A percentile compares a stretch with the other conserved stretches of the same genome.
phyloP scores from a whole-genome alignment of 1,139 yeast species.

The Kodamaea sp. region DNA sequence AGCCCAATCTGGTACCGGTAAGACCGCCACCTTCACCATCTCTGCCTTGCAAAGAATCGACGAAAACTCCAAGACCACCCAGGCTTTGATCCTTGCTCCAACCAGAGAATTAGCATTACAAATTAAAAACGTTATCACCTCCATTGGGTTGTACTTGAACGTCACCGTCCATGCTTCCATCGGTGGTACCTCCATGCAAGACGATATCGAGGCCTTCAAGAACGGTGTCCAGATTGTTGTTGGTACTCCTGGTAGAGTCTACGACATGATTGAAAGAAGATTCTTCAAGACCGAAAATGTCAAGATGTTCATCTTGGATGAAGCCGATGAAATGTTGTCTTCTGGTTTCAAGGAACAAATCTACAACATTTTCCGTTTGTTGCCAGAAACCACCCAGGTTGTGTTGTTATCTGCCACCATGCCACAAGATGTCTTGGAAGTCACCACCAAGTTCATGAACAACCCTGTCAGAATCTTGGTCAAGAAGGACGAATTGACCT shows the following conservation, averaged over 20 bases:
- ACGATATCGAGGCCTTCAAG: constrained; percentile 89
- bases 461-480: constrained; percentile 96
- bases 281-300: constrained; percentile 84
- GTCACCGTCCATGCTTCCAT: constrained; percentile 97
- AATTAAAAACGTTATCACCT: constrained; percentile 93
- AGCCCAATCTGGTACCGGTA: constrained; percentile 99
- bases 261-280: constrained; percentile 95
- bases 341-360: constrained; percentile 98
- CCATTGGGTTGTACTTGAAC: constrained; percentile 91
- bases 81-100: constrained; percentile 95
- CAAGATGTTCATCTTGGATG: constrained; percentile 97
- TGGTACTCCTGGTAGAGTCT: constrained; percentile 99
- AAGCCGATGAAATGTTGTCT: constrained; percentile 98
- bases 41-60: constrained; percentile 95
- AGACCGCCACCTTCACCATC: constrained; percentile 98
- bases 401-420: constrained; percentile 96
- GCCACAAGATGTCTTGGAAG: constrained; percentile 97
- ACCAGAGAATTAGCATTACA: constrained; percentile 98
- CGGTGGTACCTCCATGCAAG: constrained; percentile 94
- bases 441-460: constrained; percentile 95
- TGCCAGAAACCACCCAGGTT: constrained; percentile 95
- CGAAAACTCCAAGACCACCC: constrained; percentile 72
- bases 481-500: constrained; percentile 96
- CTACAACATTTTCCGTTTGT: constrained; percentile 91
- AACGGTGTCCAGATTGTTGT: constrained; percentile 95